Percentiles rank a stretch among this genome's conserved stretches.
These are phyloP conservation scores for Colletotrichum nymphaeae DNA, from an alignment of 2,329 filamentous ascomycete species.

Conservation along the genomic window DNA sequence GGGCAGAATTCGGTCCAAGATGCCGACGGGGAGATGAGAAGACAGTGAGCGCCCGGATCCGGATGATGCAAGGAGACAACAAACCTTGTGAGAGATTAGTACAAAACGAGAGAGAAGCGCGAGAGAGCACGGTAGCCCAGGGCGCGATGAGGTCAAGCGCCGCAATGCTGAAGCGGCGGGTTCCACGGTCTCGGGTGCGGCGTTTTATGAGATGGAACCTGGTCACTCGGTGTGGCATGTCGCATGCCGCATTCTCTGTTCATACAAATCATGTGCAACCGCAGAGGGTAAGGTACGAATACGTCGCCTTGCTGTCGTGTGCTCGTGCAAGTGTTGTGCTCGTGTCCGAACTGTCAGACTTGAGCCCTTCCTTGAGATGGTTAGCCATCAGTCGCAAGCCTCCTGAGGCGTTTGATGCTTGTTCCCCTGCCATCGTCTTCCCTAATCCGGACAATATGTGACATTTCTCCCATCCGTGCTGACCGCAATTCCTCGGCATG, in stretches of 20 bases:
- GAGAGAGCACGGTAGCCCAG: not conserved
- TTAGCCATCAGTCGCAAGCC: not conserved
- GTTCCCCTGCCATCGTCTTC: not conserved
- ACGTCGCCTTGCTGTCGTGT: not conserved
- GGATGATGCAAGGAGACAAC: not conserved
- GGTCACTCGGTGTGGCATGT: slow-evolving; percentile 11
- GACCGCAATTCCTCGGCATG: not conserved
- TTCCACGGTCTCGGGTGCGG: slow-evolving; percentile 25
- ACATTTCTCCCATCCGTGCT: not conserved
- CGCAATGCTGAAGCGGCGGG: not conserved
- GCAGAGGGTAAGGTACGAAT: not conserved
- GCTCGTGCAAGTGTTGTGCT: slow-evolving; percentile 4
- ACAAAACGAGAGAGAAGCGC: not conserved
- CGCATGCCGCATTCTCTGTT: too few species aligned
- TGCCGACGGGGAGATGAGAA: not conserved
- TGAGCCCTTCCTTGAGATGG: not conserved
- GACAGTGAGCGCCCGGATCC: not conserved
- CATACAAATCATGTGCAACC: too few species aligned
- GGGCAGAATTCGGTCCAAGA: not conserved
- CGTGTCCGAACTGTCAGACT: not conserved
- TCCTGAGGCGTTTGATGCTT: not conserved
- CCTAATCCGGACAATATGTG: not conserved
- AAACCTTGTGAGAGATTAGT: slow-evolving; percentile 13
- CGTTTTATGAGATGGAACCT: slow-evolving; percentile 24
- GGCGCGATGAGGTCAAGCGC: slow-evolving; percentile 23